Evolutionary conservation across 139 green algal genomes (phyloP).

Genomic region (Tetradesmus obliquus): DNA sequence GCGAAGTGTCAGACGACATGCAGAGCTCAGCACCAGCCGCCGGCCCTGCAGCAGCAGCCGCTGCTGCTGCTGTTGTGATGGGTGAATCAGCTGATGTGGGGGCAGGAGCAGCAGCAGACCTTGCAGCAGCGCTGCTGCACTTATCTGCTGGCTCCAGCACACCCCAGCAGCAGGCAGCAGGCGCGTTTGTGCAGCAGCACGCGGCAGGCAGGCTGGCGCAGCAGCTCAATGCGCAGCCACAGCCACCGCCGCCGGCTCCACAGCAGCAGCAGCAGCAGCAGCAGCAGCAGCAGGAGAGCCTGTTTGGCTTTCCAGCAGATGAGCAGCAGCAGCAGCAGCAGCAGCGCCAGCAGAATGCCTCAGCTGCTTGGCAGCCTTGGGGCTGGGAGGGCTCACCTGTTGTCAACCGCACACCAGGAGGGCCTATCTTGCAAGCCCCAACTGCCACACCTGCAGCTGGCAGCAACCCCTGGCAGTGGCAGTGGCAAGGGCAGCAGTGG

Average conservation of each 20-base stretch:
- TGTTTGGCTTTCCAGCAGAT: neutral
- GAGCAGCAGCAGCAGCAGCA: slow-evolving; percentile 10
- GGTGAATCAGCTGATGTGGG: neutral
- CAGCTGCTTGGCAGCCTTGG: neutral
- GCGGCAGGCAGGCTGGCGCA: no score
- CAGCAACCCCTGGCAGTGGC: slow-evolving; percentile 26
- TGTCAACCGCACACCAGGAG: neutral
- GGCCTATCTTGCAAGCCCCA: no score
- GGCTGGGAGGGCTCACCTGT: neutral
- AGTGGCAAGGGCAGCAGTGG: slow-evolving; percentile 9
- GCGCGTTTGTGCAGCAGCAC: neutral
- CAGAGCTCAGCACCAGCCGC: neutral
- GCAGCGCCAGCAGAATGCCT: slow-evolving; percentile 12
- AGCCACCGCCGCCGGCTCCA: neutral
- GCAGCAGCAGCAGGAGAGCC: neutral
- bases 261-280: slow-evolving; percentile 23
- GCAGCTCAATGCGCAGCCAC: neutral
- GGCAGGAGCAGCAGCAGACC: neutral
- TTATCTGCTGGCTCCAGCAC: slow-evolving; percentile 10
- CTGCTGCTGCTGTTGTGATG: neutral
- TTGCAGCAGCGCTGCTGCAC: slow-evolving; percentile 31
- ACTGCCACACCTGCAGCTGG: neutral
- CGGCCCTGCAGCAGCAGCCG: neutral
- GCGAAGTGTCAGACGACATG: slow-evolving; percentile 5
- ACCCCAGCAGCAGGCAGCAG: neutral